Percentiles rank a stretch among this genome's conserved stretches.
phyloP scores from a whole-genome alignment of 768 basidiomycete genomes.

The Trametes cinnabarina region DNA sequence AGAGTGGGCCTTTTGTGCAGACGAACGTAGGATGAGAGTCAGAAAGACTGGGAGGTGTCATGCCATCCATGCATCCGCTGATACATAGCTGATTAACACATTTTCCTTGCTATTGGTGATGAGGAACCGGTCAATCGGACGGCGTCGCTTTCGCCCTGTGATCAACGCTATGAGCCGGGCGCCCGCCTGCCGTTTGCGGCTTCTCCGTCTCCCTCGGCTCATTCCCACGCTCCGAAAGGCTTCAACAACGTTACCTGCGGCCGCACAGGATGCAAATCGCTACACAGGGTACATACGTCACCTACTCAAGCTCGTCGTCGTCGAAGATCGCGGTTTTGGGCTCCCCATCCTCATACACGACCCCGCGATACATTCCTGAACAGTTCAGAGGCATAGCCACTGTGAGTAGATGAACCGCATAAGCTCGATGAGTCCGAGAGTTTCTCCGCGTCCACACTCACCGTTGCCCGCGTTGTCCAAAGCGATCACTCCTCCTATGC shows the following conservation, averaged over 20 bases:
- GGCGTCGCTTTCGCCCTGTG: neutral
- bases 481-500: slow-evolving; percentile 73
- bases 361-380: slow-evolving; percentile 79
- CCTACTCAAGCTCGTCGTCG: slow-evolving; percentile 49
- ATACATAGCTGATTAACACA: neutral
- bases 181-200: neutral
- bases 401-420: neutral
- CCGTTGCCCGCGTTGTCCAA: slow-evolving; percentile 70
- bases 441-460: slow-evolving; percentile 30
- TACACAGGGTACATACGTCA: neutral
- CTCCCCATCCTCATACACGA: slow-evolving; percentile 65
- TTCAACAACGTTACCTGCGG: neutral
- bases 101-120: neutral
- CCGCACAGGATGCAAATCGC: too few species aligned
- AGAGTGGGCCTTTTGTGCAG: too few species aligned
- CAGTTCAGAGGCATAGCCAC: slow-evolving; percentile 76
- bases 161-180: neutral
- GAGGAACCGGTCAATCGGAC: neutral
- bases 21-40: too few species aligned
- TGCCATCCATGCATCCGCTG: neutral
- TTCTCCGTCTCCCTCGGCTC: neutral
- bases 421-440: neutral
- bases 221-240: neutral
- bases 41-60: neutral
- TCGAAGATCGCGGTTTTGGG: slow-evolving; percentile 75